A percentile compares a stretch with the other conserved stretches of the same genome.
Conservation (phyloP, 176 grass and related monocot genomes). For the Calamus simplicifolius region DNA sequence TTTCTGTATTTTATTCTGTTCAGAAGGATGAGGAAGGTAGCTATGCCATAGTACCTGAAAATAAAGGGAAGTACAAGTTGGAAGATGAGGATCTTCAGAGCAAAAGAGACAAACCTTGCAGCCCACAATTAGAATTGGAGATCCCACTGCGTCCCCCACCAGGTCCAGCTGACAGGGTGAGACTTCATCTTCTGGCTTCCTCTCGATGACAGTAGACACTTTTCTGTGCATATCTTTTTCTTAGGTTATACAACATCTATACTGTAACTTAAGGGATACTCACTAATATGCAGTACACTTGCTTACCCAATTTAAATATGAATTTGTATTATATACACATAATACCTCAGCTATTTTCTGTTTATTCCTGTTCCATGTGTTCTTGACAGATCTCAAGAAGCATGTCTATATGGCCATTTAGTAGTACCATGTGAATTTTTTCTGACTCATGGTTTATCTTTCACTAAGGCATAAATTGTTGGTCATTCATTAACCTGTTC, state of each 20-base stretch:
- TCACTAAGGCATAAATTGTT: no score
- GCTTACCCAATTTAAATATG: no score
- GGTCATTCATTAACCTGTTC: no score
- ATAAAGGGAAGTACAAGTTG: conserved; percentile 58
- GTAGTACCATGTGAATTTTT: no score
- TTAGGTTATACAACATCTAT: background rate
- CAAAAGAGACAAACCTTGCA: conserved; percentile 77
- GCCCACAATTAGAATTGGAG: conserved; percentile 70
- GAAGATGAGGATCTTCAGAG: conserved; percentile 63
- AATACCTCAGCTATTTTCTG: no score
- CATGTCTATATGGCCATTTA: no score
- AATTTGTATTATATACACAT: no score
- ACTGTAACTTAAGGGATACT: no score
- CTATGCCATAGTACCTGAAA: conserved; percentile 63
- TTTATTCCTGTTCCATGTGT: no score
- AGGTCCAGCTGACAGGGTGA: conserved; percentile 64
- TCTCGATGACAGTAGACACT: conserved; percentile 11
- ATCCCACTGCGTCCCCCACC: conserved; percentile 55
- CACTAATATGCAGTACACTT: no score
- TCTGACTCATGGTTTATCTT: no score
- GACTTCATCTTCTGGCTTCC: conserved; percentile 3
- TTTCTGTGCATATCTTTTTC: background rate
- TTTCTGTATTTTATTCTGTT: conserved; percentile 8
- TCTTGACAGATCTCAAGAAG: no score
- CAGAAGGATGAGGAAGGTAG: conserved; percentile 70